Evolutionary conservation across 306 rosid species (phyloP).

Genomic region (Lagenaria siceraria): DNA sequence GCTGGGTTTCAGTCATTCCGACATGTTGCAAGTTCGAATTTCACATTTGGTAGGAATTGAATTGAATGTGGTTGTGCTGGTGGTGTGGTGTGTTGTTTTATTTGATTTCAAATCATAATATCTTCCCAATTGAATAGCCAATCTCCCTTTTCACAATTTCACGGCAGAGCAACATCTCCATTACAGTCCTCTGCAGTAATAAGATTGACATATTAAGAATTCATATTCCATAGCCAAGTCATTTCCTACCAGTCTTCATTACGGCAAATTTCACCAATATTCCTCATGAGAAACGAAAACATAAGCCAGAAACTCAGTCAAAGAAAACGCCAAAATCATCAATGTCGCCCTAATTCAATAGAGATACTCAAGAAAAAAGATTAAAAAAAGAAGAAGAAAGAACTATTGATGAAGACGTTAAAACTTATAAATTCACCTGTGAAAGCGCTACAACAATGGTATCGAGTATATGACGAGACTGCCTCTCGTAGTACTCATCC

Average conservation of each 20-base stretch:
- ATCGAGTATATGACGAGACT: slow-evolving; percentile 75
- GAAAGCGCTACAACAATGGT: slow-evolving; percentile 74
- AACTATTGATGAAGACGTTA: background rate
- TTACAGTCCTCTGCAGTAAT: background rate
- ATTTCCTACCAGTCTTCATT: background rate
- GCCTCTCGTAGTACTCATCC: slow-evolving; percentile 75
- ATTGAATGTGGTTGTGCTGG: background rate
- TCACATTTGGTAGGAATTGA: background rate
- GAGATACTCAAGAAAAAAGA: background rate
- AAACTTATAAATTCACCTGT: slow-evolving; percentile 32
- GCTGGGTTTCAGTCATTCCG: background rate
- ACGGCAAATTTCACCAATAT: background rate
- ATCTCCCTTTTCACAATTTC: background rate
- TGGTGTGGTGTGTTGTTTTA: background rate
- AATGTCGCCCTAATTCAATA: background rate
- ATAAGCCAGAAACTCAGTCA: background rate
- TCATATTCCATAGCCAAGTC: background rate
- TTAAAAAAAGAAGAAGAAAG: background rate
- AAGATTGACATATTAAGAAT: background rate
- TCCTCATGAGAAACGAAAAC: background rate
- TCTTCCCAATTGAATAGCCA: background rate
- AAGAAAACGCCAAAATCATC: background rate
- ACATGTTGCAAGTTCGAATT: background rate
- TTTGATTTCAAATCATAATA: background rate
- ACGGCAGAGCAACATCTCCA: background rate